Percentiles rank a stretch among this genome's conserved stretches.
Conservation (phyloP, 2,329 filamentous ascomycete species). For the Colletotrichum chrysophilum region DNA sequence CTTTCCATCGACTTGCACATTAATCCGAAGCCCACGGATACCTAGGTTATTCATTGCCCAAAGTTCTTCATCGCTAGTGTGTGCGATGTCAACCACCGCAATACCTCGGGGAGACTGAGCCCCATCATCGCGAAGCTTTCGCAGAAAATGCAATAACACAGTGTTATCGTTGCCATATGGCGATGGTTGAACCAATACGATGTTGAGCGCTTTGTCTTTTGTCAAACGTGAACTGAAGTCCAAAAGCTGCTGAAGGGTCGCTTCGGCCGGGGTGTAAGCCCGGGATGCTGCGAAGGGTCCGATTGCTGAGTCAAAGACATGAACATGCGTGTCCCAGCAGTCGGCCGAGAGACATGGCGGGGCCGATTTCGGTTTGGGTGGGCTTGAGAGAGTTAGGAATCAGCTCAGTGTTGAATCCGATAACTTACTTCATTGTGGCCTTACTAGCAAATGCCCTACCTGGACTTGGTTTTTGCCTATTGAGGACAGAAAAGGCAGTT, state of each 20-base stretch:
- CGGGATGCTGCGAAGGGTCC: background rate
- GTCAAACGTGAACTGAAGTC: background rate
- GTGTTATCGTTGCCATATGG: background rate
- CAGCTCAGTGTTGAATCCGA: background rate
- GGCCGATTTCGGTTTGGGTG: background rate
- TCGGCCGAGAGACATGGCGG: background rate
- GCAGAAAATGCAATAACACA: background rate
- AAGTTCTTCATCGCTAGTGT: background rate
- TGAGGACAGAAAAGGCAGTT: background rate
- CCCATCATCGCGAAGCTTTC: background rate
- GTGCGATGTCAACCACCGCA: background rate
- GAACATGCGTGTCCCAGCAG: conserved; percentile 16
- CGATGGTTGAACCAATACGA: background rate
- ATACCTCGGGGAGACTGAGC: background rate
- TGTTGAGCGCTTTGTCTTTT: background rate
- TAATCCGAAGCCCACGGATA: background rate
- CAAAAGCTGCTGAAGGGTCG: background rate
- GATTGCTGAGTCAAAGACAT: conserved; percentile 10
- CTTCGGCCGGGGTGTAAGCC: conserved; percentile 13
- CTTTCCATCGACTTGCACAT: background rate
- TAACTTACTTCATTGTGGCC: background rate
- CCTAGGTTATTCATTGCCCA: background rate
- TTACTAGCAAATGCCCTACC: background rate
- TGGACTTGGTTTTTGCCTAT: background rate
- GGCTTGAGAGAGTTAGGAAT: background rate